These are phyloP conservation scores for Henckelia pumila DNA, from an alignment of 257 asterid genomes.

Conservation along the genomic window DNA sequence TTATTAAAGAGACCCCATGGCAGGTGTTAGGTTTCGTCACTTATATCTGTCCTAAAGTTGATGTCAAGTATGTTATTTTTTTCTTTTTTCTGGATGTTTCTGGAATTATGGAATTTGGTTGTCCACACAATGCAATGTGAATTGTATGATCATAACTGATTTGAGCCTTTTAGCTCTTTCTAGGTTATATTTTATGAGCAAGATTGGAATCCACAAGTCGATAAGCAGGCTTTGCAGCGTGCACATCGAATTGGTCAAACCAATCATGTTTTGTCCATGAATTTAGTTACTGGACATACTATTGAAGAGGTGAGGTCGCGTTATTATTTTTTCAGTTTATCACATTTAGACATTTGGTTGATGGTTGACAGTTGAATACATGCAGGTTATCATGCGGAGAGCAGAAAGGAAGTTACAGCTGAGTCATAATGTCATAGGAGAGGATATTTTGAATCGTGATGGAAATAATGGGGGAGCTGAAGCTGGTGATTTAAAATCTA, in stretches of 20 bases:
- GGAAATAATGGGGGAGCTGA: conserved; percentile 57
- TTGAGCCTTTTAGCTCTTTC: conserved; percentile 20
- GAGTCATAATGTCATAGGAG: conserved; percentile 83
- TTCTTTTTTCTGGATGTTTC: conserved; percentile 11
- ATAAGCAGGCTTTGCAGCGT: conserved; percentile 97
- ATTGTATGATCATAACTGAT: conserved; percentile 14
- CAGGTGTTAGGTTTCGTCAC: neutral
- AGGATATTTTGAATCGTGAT: conserved; percentile 45
- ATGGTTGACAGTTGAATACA: conserved; percentile 29
- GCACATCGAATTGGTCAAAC: conserved; percentile 95
- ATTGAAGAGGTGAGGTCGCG: conserved; percentile 73
- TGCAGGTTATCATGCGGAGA: conserved; percentile 84
- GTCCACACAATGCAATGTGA: conserved; percentile 12
- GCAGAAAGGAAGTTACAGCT: conserved; percentile 83
- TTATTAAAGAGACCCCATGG: neutral
- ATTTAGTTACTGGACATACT: conserved; percentile 71
- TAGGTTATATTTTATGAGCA: conserved; percentile 96
- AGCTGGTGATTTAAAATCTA: conserved; percentile 72
- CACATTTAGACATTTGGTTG: conserved; percentile 19
- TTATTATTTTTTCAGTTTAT: neutral
- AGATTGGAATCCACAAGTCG: conserved; percentile 99
- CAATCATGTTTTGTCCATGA: conserved; percentile 74
- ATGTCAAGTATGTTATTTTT: neutral
- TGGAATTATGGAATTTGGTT: conserved; percentile 10
- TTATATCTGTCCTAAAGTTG: too few species aligned